phyloP scores from a whole-genome alignment of 495 filamentous ascomycete genomes.

The Aspergillus kassunensis region DNA sequence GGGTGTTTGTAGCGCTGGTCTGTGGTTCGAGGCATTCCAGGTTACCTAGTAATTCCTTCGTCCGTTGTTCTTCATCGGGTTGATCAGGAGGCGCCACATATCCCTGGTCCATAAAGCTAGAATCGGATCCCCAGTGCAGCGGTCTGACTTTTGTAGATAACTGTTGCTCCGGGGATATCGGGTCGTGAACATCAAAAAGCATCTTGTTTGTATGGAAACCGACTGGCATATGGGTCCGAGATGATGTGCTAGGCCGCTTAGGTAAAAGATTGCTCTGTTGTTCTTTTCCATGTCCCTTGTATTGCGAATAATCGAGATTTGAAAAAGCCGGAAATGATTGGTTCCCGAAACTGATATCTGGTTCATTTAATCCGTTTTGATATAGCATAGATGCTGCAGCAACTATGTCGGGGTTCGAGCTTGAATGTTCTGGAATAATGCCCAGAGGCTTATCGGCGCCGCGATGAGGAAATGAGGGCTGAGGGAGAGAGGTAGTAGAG shows the following conservation, averaged over 20 bases:
- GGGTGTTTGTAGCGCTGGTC: constrained; percentile 53
- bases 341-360: constrained; percentile 29
- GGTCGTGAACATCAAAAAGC: constrained; percentile 42
- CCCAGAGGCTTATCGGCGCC: constrained; percentile 24
- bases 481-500: constrained; percentile 57
- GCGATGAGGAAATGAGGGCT: constrained; percentile 35
- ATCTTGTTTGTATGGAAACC: constrained; percentile 43
- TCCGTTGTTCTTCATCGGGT: constrained; percentile 53
- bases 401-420: constrained; percentile 43
- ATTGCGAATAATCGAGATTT: constrained; percentile 20
- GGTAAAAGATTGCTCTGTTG: constrained; percentile 11
- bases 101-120: constrained; percentile 53
- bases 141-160: constrained; percentile 33
- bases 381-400: constrained; percentile 49
- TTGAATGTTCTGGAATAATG: constrained; percentile 19
- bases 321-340: constrained; percentile 29
- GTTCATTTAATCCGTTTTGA: constrained; percentile 30
- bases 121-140: constrained; percentile 65
- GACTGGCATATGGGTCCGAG: constrained; percentile 24
- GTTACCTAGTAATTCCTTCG: constrained; percentile 48
- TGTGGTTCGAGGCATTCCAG: constrained; percentile 52
- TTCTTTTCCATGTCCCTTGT: constrained; percentile 19
- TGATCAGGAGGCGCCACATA: constrained; percentile 52
- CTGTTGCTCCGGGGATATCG: constrained; percentile 39
- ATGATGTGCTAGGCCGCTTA: constrained; percentile 14